Evolutionary conservation across 1,139 yeast species (phyloP).

Genomic region (Geotrichum phurueaensis): DNA sequence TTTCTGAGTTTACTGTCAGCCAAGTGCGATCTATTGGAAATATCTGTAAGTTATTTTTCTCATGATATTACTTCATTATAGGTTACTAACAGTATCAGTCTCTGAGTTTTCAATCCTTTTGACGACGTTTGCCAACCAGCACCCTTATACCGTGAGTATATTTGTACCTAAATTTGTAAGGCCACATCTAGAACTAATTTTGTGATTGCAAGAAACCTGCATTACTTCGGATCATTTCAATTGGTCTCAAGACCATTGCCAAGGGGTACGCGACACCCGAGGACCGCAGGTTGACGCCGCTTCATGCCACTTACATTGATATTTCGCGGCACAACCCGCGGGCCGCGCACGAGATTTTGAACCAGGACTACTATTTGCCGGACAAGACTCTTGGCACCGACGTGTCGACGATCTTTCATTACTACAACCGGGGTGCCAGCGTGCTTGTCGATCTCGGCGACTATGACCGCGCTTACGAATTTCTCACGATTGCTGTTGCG

Average conservation of each 20-base stretch:
- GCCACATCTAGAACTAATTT: not conserved
- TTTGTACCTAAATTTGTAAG: not conserved
- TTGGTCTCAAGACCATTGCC: constrained; percentile 8
- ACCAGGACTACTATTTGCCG: constrained; percentile 9
- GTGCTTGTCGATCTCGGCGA: constrained; percentile 21
- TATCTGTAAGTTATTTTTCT: constrained; percentile 6
- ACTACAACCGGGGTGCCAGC: constrained; percentile 26
- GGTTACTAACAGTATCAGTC: not conserved
- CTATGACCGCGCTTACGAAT: constrained; percentile 25
- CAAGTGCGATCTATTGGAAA: not conserved
- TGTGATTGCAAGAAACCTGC: constrained; percentile 3
- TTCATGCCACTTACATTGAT: constrained; percentile 17
- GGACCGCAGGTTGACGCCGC: constrained; percentile 8
- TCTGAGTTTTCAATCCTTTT: constrained; percentile 6
- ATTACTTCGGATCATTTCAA: constrained; percentile 4
- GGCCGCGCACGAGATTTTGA: constrained; percentile 6
- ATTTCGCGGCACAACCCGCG: constrained; percentile 4
- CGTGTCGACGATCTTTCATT: constrained; percentile 17
- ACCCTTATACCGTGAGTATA: constrained; percentile 7
- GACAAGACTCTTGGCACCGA: constrained; percentile 13
- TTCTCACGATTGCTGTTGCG: constrained; percentile 23
- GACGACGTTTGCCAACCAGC: not conserved
- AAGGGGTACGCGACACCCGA: not conserved
- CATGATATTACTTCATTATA: not conserved
- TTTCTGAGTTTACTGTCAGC: constrained; percentile 1